These are phyloP conservation scores for Podila epicladia DNA, from an alignment of 192 early-diverging fungal species.

Conservation along the genomic window DNA sequence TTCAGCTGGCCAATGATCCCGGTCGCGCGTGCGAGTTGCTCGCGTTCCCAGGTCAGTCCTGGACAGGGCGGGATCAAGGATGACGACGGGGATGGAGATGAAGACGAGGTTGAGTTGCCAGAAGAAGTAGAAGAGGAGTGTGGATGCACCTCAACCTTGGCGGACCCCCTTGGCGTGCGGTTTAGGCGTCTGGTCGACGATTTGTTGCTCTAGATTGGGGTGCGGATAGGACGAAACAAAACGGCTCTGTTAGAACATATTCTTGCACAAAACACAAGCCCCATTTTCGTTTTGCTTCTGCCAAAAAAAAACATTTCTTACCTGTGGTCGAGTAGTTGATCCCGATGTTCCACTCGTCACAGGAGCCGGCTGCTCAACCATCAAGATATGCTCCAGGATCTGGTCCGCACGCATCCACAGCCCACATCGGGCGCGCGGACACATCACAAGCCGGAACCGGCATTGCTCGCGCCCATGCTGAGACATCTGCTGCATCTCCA, in stretches of 20 bases:
- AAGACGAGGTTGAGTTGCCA: too few relatives aligned
- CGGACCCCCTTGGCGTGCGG: too few relatives aligned
- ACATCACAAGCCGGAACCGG: constrained; percentile 30
- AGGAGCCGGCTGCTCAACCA: constrained; percentile 27
- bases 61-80: constrained; percentile 18
- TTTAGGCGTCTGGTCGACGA: too few relatives aligned
- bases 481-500: constrained; percentile 33
- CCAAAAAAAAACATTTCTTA: too few relatives aligned
- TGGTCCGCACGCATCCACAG: constrained; percentile 46
- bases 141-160: background rate
- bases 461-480: constrained; percentile 40
- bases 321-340: too few relatives aligned
- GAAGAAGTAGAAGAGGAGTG: background rate
- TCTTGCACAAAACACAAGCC: too few relatives aligned
- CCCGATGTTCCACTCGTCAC: background rate
- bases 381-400: constrained; percentile 42
- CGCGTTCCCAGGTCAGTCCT: constrained; percentile 45
- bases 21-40: constrained; percentile 30
- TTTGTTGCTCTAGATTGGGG: too few relatives aligned
- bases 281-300: too few relatives aligned
- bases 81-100: background rate
- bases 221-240: too few relatives aligned
- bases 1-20: constrained; percentile 45
- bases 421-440: constrained; percentile 30
- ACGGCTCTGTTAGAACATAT: too few relatives aligned